Percentiles rank a stretch among this genome's conserved stretches.
Evolutionary conservation across 2,329 filamentous ascomycete genomes (phyloP).

Genomic region (Seiridium unicorne): DNA sequence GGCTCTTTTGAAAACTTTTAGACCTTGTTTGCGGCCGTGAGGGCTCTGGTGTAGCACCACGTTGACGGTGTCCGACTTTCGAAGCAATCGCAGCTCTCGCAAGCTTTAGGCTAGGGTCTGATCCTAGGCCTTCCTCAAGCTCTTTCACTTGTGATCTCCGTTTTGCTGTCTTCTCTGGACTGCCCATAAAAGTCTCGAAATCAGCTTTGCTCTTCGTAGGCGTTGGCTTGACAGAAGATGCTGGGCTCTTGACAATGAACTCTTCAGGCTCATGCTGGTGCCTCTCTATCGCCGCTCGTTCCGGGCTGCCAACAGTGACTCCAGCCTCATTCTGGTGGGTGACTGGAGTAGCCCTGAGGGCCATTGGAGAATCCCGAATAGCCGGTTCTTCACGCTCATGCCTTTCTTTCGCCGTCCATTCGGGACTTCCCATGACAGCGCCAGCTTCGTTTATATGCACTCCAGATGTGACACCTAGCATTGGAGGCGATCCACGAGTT

Average conservation of each 20-base stretch:
- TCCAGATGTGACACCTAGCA: background rate
- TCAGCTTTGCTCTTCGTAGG: background rate
- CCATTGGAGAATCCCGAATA: background rate
- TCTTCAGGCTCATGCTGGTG: background rate
- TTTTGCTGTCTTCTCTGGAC: conserved; percentile 1
- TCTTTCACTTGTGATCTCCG: background rate
- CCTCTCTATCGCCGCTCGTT: background rate
- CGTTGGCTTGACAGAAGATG: background rate
- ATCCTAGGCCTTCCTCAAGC: background rate
- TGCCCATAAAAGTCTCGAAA: background rate
- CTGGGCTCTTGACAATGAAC: background rate
- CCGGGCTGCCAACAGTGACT: background rate
- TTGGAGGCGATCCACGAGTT: background rate
- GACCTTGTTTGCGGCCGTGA: conserved; percentile 9
- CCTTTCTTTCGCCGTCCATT: background rate
- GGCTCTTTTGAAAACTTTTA: conserved; percentile 8
- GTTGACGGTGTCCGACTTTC: conserved; percentile 6
- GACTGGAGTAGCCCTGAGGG: background rate
- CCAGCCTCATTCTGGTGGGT: background rate
- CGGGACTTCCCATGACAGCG: background rate
- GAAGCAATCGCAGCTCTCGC: conserved; percentile 10
- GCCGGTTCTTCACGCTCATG: background rate
- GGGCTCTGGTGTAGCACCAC: conserved; percentile 10
- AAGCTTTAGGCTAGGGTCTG: conserved; percentile 9
- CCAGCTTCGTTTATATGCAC: background rate